Percentiles rank a stretch among this genome's conserved stretches.
These are phyloP conservation scores for Rhodotorula sphaerocarpa DNA, from an alignment of 768 basidiomycete genomes.

Conservation along the genomic window DNA sequence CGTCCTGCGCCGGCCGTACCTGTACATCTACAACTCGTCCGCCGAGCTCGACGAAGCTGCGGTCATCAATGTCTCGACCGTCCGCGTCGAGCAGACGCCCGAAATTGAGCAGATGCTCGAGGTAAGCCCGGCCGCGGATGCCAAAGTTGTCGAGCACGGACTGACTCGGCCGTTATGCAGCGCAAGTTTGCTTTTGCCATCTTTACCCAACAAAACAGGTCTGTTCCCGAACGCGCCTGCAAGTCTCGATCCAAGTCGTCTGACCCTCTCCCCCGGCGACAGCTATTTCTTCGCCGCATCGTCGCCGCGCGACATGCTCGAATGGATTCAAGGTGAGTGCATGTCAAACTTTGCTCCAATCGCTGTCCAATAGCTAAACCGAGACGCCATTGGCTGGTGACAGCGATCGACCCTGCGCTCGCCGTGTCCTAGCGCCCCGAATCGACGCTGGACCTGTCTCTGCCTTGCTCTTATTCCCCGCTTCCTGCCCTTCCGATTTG, in stretches of 20 bases:
- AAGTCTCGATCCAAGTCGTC: too few relatives aligned
- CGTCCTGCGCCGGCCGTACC: constrained; percentile 78
- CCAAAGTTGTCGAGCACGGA: too few relatives aligned
- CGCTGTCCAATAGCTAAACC: too few relatives aligned
- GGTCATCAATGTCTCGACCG: constrained; percentile 71
- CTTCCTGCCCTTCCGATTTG: too few relatives aligned
- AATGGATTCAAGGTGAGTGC: constrained; percentile 29
- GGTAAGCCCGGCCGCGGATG: constrained; percentile 5
- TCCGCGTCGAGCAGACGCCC: constrained; percentile 75
- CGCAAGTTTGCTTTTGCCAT: constrained; percentile 35
- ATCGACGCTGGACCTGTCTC: too few relatives aligned
- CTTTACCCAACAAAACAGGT: constrained; percentile 35
- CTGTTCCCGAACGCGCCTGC: too few relatives aligned
- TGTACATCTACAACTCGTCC: constrained; percentile 75
- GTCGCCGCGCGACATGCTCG: constrained; percentile 20
- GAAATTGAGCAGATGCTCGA: constrained; percentile 57
- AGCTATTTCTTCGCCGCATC: constrained; percentile 35
- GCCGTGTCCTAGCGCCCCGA: too few relatives aligned
- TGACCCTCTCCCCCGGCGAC: too few relatives aligned
- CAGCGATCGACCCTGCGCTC: too few relatives aligned
- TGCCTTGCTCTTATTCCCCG: too few relatives aligned
- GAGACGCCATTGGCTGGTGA: too few relatives aligned
- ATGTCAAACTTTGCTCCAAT: too few relatives aligned
- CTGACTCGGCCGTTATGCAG: background rate
- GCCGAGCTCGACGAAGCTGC: constrained; percentile 75